phyloP scores from a whole-genome alignment of 768 basidiomycete species.

The Suillus bovinus region DNA sequence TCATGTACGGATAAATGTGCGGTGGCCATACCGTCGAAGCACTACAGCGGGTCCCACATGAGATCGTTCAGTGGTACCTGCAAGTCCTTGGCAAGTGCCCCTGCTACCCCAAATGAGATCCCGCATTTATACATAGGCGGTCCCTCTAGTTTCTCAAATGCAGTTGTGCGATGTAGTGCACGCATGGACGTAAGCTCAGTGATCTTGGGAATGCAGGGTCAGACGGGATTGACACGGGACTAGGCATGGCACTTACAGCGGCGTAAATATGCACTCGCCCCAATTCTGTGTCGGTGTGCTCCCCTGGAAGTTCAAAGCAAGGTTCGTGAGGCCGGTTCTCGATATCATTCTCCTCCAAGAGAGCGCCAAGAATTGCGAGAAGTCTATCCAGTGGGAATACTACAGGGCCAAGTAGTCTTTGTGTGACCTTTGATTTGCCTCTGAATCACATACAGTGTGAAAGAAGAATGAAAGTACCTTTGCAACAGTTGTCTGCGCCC shows the following conservation, averaged over 20 bases:
- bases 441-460: conserved; percentile 1
- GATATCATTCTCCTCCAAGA: conserved; percentile 69
- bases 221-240: conserved; percentile 5
- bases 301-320: conserved; percentile 59
- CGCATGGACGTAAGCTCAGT: conserved; percentile 64
- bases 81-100: conserved; percentile 58
- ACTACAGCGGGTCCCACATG: conserved; percentile 58
- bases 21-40: not conserved
- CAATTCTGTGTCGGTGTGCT: conserved; percentile 75
- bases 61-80: conserved; percentile 62
- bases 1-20: not conserved
- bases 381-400: conserved; percentile 80
- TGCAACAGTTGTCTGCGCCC: conserved; percentile 42
- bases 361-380: conserved; percentile 73
- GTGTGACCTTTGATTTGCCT: conserved; percentile 54
- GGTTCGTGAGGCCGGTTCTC: conserved; percentile 47
- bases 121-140: conserved; percentile 75
- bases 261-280: conserved; percentile 58
- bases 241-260: conserved; percentile 44
- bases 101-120: conserved; percentile 57
- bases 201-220: conserved; percentile 44
- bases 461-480: conserved; percentile 38
- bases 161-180: conserved; percentile 64
- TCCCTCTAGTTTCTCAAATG: conserved; percentile 63
- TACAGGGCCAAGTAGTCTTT: conserved; percentile 76